phyloP scores from a whole-genome alignment of 148 eudicot species.

The Rhododendron simsii region DNA sequence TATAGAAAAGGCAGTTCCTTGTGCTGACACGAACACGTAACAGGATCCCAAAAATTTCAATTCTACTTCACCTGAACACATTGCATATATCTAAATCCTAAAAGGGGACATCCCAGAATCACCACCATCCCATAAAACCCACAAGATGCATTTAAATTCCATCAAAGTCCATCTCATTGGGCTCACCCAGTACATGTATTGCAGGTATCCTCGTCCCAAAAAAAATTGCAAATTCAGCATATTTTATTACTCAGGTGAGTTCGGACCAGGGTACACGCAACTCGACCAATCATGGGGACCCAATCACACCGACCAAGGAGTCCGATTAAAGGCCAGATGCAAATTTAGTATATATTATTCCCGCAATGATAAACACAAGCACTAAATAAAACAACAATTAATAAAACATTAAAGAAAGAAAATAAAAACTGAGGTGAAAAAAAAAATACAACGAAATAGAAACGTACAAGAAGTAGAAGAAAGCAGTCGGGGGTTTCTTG shows the following conservation, averaged over 20 bases:
- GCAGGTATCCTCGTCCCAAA: too few relatives aligned
- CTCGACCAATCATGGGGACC: too few relatives aligned
- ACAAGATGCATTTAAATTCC: background rate
- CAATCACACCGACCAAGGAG: too few relatives aligned
- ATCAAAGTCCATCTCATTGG: background rate
- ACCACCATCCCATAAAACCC: background rate
- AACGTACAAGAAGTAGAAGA: constrained; percentile 82
- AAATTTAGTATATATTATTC: too few relatives aligned
- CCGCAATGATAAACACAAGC: background rate
- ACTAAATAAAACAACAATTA: background rate
- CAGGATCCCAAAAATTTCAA: background rate
- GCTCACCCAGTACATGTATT: background rate
- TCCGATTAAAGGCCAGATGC: too few relatives aligned
- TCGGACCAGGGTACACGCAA: too few relatives aligned
- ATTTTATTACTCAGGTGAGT: too few relatives aligned
- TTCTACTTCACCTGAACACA: background rate
- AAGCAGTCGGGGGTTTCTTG: constrained; percentile 94
- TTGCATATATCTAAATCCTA: background rate
- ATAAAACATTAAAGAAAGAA: background rate
- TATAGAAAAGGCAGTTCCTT: background rate
- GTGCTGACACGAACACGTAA: background rate
- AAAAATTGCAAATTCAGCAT: too few relatives aligned
- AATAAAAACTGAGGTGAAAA: background rate
- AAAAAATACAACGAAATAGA: background rate
- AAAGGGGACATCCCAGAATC: background rate